Evolutionary conservation across 1,284 basidiomycete genomes (phyloP).

Genomic region (Gymnopus androsaceus): DNA sequence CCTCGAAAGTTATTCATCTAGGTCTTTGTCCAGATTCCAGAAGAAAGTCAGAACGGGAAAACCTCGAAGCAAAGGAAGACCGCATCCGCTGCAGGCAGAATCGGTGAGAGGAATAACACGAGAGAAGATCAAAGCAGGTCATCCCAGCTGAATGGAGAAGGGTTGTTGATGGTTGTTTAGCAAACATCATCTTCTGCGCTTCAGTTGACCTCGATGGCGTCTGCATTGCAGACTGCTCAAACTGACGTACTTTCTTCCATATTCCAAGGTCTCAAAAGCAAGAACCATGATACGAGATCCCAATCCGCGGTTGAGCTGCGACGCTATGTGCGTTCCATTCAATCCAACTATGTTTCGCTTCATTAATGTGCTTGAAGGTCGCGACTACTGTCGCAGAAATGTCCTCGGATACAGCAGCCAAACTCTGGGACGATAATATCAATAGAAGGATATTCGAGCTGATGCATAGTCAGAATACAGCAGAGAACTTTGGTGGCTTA

Average conservation of each 20-base stretch:
- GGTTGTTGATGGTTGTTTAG: too few species aligned
- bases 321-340: constrained; percentile 55
- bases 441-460: constrained; percentile 80
- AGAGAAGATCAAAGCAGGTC: too few species aligned
- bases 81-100: too few species aligned
- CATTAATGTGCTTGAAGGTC: constrained; percentile 48
- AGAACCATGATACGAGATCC: constrained; percentile 60
- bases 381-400: constrained; percentile 72
- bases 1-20: too few species aligned
- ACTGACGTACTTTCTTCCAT: constrained; percentile 64
- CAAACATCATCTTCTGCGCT: too few species aligned
- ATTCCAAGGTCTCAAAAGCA: constrained; percentile 65
- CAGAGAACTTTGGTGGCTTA: constrained; percentile 81
- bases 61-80: too few species aligned
- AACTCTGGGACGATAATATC: constrained; percentile 82
- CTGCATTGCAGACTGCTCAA: constrained; percentile 53
- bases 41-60: too few species aligned
- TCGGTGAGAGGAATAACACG: too few species aligned
- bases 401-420: constrained; percentile 73
- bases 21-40: too few species aligned
- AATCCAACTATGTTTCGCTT: neutral
- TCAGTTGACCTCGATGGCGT: constrained; percentile 54
- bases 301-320: constrained; percentile 68
- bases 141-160: too few species aligned
- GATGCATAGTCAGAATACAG: constrained; percentile 74